Evolutionary conservation across 1,284 basidiomycete species (phyloP).

Genomic region (Pisolithus thermaeus): DNA sequence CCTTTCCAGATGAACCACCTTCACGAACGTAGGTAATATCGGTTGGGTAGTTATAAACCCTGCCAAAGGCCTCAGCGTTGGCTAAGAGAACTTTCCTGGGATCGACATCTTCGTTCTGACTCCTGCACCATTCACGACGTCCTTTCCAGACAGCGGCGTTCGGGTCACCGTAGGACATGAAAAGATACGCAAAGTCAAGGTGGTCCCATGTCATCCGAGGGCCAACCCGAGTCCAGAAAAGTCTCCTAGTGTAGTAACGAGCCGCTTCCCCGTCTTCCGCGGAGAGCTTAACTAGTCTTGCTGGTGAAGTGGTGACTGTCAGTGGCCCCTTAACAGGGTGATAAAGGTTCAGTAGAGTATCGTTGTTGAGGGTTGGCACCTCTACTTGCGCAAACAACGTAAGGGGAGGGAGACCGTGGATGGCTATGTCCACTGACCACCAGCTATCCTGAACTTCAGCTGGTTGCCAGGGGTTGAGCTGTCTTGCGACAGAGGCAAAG

Average conservation of each 20-base stretch:
- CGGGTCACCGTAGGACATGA: conserved; percentile 34
- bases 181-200: conserved; percentile 56
- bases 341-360: conserved; percentile 46
- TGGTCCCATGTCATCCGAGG: conserved; percentile 52
- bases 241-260: conserved; percentile 45
- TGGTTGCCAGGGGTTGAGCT: conserved; percentile 60
- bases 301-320: conserved; percentile 24
- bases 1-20: conserved; percentile 38
- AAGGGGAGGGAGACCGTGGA: conserved; percentile 47
- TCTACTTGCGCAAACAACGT: conserved; percentile 45
- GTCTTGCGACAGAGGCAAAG: conserved; percentile 48
- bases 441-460: conserved; percentile 31
- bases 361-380: conserved; percentile 31
- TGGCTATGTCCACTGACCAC: conserved; percentile 44
- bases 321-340: conserved; percentile 36
- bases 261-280: conserved; percentile 31
- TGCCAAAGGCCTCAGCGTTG: conserved; percentile 41
- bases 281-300: conserved; percentile 19
- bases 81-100: conserved; percentile 11
- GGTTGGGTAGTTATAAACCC: conserved; percentile 38
- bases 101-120: conserved; percentile 8
- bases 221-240: conserved; percentile 55
- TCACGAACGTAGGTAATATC: conserved; percentile 50
- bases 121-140: conserved; percentile 41
- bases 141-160: conserved; percentile 38